Percentiles rank a stretch among this genome's conserved stretches.
Evolutionary conservation across 1,284 basidiomycete genomes (phyloP).

Genomic region (Ustilago curta): DNA sequence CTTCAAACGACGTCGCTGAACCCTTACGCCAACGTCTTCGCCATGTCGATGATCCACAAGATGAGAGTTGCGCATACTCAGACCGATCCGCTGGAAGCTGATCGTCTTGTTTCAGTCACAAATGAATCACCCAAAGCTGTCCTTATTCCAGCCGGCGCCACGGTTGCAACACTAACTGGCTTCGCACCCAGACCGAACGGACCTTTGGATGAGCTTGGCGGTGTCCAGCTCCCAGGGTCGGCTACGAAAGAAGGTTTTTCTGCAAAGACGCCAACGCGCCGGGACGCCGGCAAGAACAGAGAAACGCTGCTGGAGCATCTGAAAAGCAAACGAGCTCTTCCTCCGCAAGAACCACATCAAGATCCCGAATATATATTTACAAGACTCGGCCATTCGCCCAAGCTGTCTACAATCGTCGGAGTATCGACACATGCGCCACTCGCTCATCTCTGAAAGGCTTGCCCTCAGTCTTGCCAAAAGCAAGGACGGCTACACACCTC

Average conservation of each 20-base stretch:
- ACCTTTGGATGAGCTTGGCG: too few relatives aligned
- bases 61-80: background rate
- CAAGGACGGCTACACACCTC: background rate
- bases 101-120: background rate
- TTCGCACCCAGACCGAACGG: too few relatives aligned
- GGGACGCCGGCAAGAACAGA: background rate
- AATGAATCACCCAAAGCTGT: background rate
- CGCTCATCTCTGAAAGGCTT: conserved; percentile 15
- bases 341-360: background rate
- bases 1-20: background rate
- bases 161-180: too few relatives aligned
- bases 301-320: background rate
- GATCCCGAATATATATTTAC: conserved; percentile 15
- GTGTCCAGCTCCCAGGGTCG: too few relatives aligned
- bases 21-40: background rate
- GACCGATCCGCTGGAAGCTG: background rate
- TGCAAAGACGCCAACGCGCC: background rate
- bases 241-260: too few relatives aligned
- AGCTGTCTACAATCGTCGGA: conserved; percentile 6
- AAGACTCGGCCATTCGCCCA: conserved; percentile 3
- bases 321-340: background rate
- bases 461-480: conserved; percentile 1
- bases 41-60: background rate
- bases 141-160: background rate
- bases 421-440: conserved; percentile 5